Conservation (phyloP, 1,284 basidiomycete species). For the Mycena sp. region DNA sequence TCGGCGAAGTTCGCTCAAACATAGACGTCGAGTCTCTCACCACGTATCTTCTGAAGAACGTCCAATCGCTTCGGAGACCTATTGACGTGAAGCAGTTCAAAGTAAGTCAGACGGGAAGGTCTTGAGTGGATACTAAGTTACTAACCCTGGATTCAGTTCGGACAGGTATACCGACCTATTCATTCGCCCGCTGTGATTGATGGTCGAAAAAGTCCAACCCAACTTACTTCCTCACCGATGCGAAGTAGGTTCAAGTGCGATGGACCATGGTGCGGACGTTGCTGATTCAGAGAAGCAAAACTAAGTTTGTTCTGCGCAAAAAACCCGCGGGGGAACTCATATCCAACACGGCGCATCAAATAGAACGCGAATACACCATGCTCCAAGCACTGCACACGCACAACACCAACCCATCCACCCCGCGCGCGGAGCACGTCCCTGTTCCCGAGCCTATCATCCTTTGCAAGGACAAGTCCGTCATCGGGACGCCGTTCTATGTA, state of each 20-base stretch:
- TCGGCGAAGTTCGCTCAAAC: constrained; percentile 77
- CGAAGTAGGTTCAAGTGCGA: constrained; percentile 57
- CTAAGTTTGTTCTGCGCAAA: constrained; percentile 89
- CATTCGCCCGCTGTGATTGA: constrained; percentile 16
- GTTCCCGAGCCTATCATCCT: constrained; percentile 88
- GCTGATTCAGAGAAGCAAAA: constrained; percentile 52
- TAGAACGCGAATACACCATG: constrained; percentile 92
- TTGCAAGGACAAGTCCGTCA: constrained; percentile 81
- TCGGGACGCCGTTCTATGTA: constrained; percentile 94
- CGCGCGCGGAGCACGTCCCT: constrained; percentile 71
- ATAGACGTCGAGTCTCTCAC: constrained; percentile 78
- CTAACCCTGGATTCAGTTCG: constrained; percentile 64
- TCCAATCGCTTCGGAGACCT: constrained; percentile 71
- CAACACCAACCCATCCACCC: constrained; percentile 69
- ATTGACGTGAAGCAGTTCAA: constrained; percentile 93
- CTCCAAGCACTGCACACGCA: constrained; percentile 81
- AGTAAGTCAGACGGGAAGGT: constrained; percentile 54
- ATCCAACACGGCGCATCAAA: constrained; percentile 91
- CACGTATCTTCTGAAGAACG: constrained; percentile 71
- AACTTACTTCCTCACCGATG: constrained; percentile 90
- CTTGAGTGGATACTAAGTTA: background rate
- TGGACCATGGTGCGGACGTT: constrained; percentile 1
- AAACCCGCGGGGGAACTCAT: constrained; percentile 92
- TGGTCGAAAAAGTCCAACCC: constrained; percentile 82
- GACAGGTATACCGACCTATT: constrained; percentile 65